A percentile compares a stretch with the other conserved stretches of the same genome.
Evolutionary conservation across 768 basidiomycete genomes (phyloP).

Genomic region (Pulveroboletus sp.): DNA sequence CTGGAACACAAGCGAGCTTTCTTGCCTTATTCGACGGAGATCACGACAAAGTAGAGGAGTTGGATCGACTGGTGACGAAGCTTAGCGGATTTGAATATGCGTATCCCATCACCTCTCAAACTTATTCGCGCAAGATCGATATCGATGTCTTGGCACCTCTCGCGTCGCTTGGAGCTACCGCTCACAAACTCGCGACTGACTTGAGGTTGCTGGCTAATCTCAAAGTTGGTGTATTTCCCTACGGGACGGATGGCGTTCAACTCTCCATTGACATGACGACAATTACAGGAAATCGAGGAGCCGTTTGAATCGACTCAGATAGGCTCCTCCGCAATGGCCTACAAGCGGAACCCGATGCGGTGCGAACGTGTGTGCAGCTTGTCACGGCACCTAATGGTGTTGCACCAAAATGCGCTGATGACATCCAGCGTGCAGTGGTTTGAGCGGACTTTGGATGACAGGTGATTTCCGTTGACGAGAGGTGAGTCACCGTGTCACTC

Average conservation of each 20-base stretch:
- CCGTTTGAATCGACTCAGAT: constrained; percentile 99
- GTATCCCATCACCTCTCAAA: constrained; percentile 98
- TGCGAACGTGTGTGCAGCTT: constrained; percentile 96
- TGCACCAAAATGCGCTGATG: constrained; percentile 96
- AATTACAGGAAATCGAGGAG: constrained; percentile 84
- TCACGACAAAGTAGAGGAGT: constrained; percentile 88
- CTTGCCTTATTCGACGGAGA: constrained; percentile 91
- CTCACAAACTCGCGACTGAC: constrained; percentile 97
- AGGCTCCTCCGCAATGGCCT: constrained; percentile 96
- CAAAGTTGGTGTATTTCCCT: constrained; percentile 47
- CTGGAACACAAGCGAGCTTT: constrained; percentile 97
- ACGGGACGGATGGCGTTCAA: not conserved
- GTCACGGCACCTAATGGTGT: constrained; percentile 90
- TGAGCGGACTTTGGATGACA: constrained; percentile 96
- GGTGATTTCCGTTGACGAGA: constrained; percentile 38
- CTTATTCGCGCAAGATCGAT: constrained; percentile 97
- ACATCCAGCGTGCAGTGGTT: constrained; percentile 97
- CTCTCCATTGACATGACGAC: constrained; percentile 1
- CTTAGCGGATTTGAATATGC: constrained; percentile 91
- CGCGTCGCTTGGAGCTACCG: constrained; percentile 88
- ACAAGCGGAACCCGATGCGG: constrained; percentile 99
- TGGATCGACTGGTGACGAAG: constrained; percentile 85
- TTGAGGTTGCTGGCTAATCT: constrained; percentile 90
- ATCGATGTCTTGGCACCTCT: constrained; percentile 87
- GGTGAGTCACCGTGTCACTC: constrained; percentile 1